Base-by-base conservation (phyloP, 495 filamentous ascomycete species). In the Amniculicola lignicola region DNA sequence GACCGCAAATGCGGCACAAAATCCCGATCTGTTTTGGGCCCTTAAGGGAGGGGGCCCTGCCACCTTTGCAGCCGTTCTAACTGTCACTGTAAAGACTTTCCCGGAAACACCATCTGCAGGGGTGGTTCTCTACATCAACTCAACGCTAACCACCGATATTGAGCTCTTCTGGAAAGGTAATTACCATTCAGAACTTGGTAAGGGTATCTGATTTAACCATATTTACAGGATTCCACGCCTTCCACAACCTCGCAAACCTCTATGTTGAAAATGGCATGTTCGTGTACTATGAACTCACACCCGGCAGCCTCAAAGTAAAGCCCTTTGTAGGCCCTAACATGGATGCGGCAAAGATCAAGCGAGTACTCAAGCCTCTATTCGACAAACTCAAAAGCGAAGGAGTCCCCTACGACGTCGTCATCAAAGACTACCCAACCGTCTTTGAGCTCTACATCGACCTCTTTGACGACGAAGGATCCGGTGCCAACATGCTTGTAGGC, bases 81-180 rank as follows among this genome's bases (percentile, higher is more conserved):
- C 29, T 33, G 49, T 54, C 2, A 59, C 55, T 28, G 40, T 53
- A 15, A 59, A 59, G 29, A 45, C 49, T 1, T 59, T 59, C 31
- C 47, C 46, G 23, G 55, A 59, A 29, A 31, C 18, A 3, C 48
- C 33, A 1, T 24, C 49, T 14, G 46, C 49, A 21, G 49, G 55
- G 18, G 46, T 33, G 4, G 31, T 39, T 9, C 36, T 59, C 19
- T 14, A 18, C 16, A 45, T 59, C 37, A 45, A 39, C 22, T 2
- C 18, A 10, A 53, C 50, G 15, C 48, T 39, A 15, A 43, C 31
- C 15, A 40, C 39, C 21, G 27, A 50, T 29, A 45, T 38, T 39
- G 55, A 59, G n/a, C 2, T 52, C 10, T 59, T 52, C 55, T 59
- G 49, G 46, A 54, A 59, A 53, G 54, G 50, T 53, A 43, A 31